Conservation (phyloP, 2,329 filamentous ascomycete species). For the Alternaria sp. region DNA sequence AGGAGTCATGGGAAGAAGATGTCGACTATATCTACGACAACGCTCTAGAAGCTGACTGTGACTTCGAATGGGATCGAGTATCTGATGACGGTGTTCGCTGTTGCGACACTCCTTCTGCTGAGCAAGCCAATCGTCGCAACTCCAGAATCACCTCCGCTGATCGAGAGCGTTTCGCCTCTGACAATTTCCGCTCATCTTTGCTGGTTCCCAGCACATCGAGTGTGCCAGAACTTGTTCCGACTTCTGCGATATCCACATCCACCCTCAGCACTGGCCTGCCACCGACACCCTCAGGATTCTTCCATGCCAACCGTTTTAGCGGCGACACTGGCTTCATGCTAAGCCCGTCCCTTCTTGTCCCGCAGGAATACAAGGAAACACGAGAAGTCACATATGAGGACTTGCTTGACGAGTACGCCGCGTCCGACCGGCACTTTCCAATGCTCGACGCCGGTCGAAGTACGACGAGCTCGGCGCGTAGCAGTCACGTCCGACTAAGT, state of each 20-base stretch:
- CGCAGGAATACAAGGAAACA: constrained; percentile 44
- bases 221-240: constrained; percentile 43
- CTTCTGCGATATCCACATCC: constrained; percentile 43
- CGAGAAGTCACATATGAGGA: constrained; percentile 48
- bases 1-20: constrained; percentile 65
- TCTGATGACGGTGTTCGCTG: constrained; percentile 30
- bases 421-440: constrained; percentile 56
- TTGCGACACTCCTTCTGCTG: constrained; percentile 8
- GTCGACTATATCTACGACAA: constrained; percentile 69
- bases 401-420: constrained; percentile 50
- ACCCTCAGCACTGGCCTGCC: constrained; percentile 36
- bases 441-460: constrained; percentile 50
- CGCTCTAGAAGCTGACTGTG: constrained; percentile 65
- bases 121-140: constrained; percentile 8
- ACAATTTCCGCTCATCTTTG: constrained; percentile 33
- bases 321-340: constrained; percentile 46
- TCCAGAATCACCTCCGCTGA: constrained; percentile 2
- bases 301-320: constrained; percentile 20
- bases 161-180: constrained; percentile 23
- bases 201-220: constrained; percentile 35
- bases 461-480: constrained; percentile 53
- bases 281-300: constrained; percentile 39
- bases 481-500: constrained; percentile 60
- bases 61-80: constrained; percentile 63
- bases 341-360: constrained; percentile 45